Base-by-base conservation (phyloP, 1,139 yeast genomes). In the Suhomyces bokatorum region DNA sequence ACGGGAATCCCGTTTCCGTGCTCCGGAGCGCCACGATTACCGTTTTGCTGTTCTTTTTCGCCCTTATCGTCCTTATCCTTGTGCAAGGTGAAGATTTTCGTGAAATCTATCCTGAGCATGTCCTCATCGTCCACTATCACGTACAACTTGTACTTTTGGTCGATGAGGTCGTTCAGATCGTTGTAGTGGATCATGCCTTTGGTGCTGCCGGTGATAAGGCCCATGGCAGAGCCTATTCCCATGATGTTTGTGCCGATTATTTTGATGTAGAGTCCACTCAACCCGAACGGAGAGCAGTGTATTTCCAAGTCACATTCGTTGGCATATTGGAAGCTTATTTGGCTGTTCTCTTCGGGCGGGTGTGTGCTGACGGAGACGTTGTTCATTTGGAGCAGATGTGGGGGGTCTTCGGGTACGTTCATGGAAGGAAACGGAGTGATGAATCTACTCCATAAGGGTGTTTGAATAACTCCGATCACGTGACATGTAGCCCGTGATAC, bases 141-240 rank as follows among this genome's bases (percentile, higher is more conserved):
- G 53, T 73, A 78, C 27, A 79, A 55, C 53, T 78, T 77, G 58
- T 76, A 79, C 50, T 77, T 78, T 47, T 73, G 73, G 52, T 75
- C 73, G 37, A 67, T 57, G 43, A 80, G 63, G 52, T 78, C 83
- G 36, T 70, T 71, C 42, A 73, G 59, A 45, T 75, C 74, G 53
- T 80, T 78, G 56, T 77, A 79, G 55, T 78, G 80, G 13, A 80
- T 67, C 43, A 64, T 62, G 0, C 84, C 85, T 39, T 66, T 68
- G 26, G 81, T 73, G 11, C 74, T 65, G 1, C 84, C 84, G 0
- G 82, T 76, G 20, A 78, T 69, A 37, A 79, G 64, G 4, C 83
- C 83, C 81, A 79, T 77, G 15, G 83, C 78, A 7, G 80, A 72
- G 1, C 85, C 85, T 7, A 80, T 75, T 0, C 83, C 83, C 66